A percentile compares a stretch with the other conserved stretches of the same genome.
phyloP scores from a whole-genome alignment of 345 rosid species.

The Lepidium aucheri region DNA sequence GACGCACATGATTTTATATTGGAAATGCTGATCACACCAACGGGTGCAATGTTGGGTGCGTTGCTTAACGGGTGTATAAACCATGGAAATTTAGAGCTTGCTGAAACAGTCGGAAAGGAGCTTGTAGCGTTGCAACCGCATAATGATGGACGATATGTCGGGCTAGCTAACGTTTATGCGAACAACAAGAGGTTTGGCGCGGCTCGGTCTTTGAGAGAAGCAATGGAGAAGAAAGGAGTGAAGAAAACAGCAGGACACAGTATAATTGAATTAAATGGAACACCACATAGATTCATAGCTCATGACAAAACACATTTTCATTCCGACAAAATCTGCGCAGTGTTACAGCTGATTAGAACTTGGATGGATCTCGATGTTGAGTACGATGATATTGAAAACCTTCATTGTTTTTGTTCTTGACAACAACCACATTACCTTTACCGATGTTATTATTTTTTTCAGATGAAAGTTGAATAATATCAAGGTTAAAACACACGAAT shows the following conservation, averaged over 20 bases:
- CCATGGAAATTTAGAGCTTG: slow-evolving; percentile 55
- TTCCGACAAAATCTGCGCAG: slow-evolving; percentile 32
- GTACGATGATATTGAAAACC: background rate
- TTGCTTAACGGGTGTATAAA: slow-evolving; percentile 64
- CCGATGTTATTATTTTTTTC: background rate
- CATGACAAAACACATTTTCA: slow-evolving; percentile 49
- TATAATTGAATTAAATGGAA: slow-evolving; percentile 42
- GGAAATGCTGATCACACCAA: slow-evolving; percentile 50
- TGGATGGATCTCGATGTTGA: slow-evolving; percentile 36
- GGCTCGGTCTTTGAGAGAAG: slow-evolving; percentile 50
- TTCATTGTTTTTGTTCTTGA: background rate
- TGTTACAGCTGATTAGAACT: slow-evolving; percentile 31
- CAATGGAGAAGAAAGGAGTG: slow-evolving; percentile 76
- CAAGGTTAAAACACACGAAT: background rate
- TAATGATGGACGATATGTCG: slow-evolving; percentile 66
- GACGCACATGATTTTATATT: slow-evolving; percentile 53
- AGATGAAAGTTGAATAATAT: background rate
- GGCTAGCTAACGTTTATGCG: slow-evolving; percentile 62
- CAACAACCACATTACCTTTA: background rate
- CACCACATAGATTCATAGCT: slow-evolving; percentile 53
- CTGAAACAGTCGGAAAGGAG: slow-evolving; percentile 60
- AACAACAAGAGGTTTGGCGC: slow-evolving; percentile 48
- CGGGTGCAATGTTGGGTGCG: slow-evolving; percentile 72
- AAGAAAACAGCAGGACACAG: slow-evolving; percentile 76
- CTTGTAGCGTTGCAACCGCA: slow-evolving; percentile 66